Evolutionary conservation across 495 filamentous ascomycete species (phyloP), one percentile per base, ranked within the genome.

Genomic region (Choiromyces venosus): DNA sequence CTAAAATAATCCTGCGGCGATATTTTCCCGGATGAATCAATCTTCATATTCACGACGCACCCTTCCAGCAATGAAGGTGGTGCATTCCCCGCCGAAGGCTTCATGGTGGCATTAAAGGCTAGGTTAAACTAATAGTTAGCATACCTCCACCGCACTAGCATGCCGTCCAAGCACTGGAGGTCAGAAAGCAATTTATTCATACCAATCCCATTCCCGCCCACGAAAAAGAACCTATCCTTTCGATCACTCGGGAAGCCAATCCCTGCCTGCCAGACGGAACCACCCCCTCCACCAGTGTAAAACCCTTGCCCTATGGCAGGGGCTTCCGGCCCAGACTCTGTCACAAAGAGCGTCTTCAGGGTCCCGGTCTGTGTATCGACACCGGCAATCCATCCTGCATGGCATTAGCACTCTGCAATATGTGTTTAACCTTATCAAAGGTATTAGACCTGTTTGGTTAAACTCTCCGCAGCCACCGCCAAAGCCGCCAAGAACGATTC

Each of bases 401-500:
- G n/a, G n/a, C n/a, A 8, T 25, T 79, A 70, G 77, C 78, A 68
- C 78, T 81, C 64, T 74, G 80, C 40, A 69, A 21, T 14, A 35
- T 12, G 2, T 33, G 61, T 37, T 29, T 25, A 69, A 33, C 12
- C 37, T 38, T 64, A 21, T n/a, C 37, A 37, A 21, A 25, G n/a
- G n/a, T 33, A 79, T 71, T 46, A 78, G 40, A 75, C 79, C 76
- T 14, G 79, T 82, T 66, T 79, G 76, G 25, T 82, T 82, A 68
- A 76, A 80, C n/a, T 75, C 38, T 73, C 82, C 82, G 75, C 83
- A 83, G 66, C 83, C 80, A 29, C 78, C 79, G 66, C 81, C 83
- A 73, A 85, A 85, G 5, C 78, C 83, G 16, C 80, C 83, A 66
- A 82, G 84, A 14, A 84, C 76, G 52, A 81, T 71, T n/a, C 76